Evolutionary conservation across 768 basidiomycete genomes (phyloP), one percentile per base, ranked within the genome.

Genomic region (Leucocoprinus leucothites): DNA sequence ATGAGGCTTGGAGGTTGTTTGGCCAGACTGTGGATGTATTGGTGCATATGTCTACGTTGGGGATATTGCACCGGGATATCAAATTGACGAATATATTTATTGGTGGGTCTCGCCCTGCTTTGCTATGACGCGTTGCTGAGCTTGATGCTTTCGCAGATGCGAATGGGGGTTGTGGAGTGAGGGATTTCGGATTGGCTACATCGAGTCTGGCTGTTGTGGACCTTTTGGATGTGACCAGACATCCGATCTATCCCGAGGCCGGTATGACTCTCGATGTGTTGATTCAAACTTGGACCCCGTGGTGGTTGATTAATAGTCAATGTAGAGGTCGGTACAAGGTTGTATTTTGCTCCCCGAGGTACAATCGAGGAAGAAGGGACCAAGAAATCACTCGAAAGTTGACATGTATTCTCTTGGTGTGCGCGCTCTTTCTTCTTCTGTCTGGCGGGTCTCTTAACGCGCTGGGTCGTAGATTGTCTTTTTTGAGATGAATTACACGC

Each of bases 351-450:
- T 0, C 94, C 94, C 31, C 0, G 94, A 97, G 66, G 89, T 96
- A 9, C 82, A 85, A 54, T 84, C 82, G 1, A 70, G 80, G 46
- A 80, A 73, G 61, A 79, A 75, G 44, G 80, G 82, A 0, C 84
- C 85, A n/a, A 77, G 84, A 48, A 87, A 91, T 64, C 91, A 92
- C 60, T 82, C 76, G 35, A 96, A 95, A 64, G 94, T 92, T 0
- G 94, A 98, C 63, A 87, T 98, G 81, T 98, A 95, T 66, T 94
- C 92, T 67, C 80, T 96, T 9, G 94, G 94, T 21, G 92, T 93
- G 65, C 50, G 85, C 75, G 8, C 53, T 16, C 19, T 41, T 11
- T 11, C 35, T 7, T 19, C 8, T 18, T 9, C 14, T 36, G n/a
- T 8, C 1, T 14, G 31, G 11, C 11, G 13, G 16, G 19, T 16